Base-by-base conservation (phyloP, 805 yeast genomes). In the Suhomyces prunicola region DNA sequence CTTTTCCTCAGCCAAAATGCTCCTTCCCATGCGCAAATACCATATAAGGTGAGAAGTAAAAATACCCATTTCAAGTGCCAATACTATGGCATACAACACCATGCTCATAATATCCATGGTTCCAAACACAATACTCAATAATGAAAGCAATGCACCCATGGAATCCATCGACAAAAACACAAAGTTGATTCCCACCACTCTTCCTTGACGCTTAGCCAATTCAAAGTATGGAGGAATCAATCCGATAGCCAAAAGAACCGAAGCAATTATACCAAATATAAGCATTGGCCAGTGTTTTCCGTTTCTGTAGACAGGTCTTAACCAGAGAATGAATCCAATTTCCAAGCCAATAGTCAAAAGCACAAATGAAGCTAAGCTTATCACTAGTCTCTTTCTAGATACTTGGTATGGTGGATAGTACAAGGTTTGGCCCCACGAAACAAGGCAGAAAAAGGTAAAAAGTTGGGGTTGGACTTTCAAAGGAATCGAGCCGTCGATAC, bases 211-310 rank as follows among this genome's bases (percentile, higher is more conserved):
- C 63, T 90, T 88, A 31, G 84, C 80, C 24, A 93, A 71, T 66
- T 93, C 97, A 60, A 83, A 84, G 66, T 92, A 93, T 4, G 97
- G 97, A 0, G 97, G 97, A 0, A 93, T 57, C 35, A 93, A 75
- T 0, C 98, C 98, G 2, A 80, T 64, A 0, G 88, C 94, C 7
- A 93, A 72, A 17, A 89, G 65, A 0, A 92, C 74, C 1, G 94
- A 83, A 0, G 97, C 96, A 15, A 90, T 56, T 27, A 89, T 80
- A 12, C 97, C 97, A 60, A 91, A 80, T 29, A 92, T 77, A 33
- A 90, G 68, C 60, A 84, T 77, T 2, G 97, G 97, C 96, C 97
- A 90, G 23, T 71, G 71, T 5, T 82, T 86, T 6, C 79, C 74
- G 9, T 65, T 52, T 4, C 71, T 56, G 60, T 82, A 73, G 0